phyloP scores from a whole-genome alignment of 805 yeast genomes.

The Candida manassasensis region DNA sequence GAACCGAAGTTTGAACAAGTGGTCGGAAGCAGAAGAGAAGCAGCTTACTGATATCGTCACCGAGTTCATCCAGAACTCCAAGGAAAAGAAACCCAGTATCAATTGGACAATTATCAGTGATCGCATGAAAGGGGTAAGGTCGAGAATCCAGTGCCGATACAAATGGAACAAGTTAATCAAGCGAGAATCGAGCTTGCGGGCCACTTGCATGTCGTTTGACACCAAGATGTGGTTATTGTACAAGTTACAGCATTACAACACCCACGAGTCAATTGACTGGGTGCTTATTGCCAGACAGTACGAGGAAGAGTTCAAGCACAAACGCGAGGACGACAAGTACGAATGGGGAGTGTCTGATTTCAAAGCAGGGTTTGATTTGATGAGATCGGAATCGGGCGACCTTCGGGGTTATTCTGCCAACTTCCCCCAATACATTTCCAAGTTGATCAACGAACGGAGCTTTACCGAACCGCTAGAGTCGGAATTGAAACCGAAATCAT shows the following conservation, averaged over 20 bases:
- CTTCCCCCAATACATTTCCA: background rate
- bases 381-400: slow-evolving; percentile 36
- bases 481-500: slow-evolving; percentile 11
- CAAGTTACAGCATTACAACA: slow-evolving; percentile 23
- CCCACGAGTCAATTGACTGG: slow-evolving; percentile 32
- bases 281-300: slow-evolving; percentile 24
- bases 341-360: slow-evolving; percentile 61
- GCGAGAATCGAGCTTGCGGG: slow-evolving; percentile 41
- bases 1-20: slow-evolving; percentile 68
- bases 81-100: slow-evolving; percentile 38
- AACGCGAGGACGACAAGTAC: slow-evolving; percentile 5
- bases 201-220: slow-evolving; percentile 26
- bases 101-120: slow-evolving; percentile 94
- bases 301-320: slow-evolving; percentile 13
- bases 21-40: slow-evolving; percentile 73
- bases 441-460: background rate
- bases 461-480: slow-evolving; percentile 1
- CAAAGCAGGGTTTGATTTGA: slow-evolving; percentile 54
- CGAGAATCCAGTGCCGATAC: slow-evolving; percentile 91
- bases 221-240: slow-evolving; percentile 38
- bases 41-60: slow-evolving; percentile 37
- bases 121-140: slow-evolving; percentile 80
- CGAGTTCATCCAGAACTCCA: slow-evolving; percentile 14
- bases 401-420: slow-evolving; percentile 1
- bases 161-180: slow-evolving; percentile 85